These are phyloP conservation scores for Trichoderma arundinaceum DNA, from an alignment of 2,329 filamentous ascomycete genomes.

Conservation along the genomic window DNA sequence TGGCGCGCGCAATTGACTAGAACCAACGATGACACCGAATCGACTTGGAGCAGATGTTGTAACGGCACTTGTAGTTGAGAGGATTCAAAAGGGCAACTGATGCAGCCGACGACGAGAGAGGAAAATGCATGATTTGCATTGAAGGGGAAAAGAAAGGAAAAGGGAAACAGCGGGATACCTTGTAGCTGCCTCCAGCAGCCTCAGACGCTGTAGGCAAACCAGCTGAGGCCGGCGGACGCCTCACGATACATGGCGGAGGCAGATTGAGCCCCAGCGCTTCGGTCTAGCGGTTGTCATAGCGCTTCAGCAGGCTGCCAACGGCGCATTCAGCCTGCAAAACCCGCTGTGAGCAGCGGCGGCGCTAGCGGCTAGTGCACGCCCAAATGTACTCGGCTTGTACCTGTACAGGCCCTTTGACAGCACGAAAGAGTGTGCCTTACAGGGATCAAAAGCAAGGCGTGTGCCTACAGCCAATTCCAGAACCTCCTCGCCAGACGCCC, in stretches of 20 bases:
- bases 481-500: not conserved
- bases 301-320: conserved; percentile 14
- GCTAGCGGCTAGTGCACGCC: not conserved
- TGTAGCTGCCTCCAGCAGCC: not conserved
- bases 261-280: conserved; percentile 7
- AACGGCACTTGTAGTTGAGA: not conserved
- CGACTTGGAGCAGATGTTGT: not conserved
- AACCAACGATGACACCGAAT: conserved; percentile 3
- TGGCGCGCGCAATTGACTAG: conserved; percentile 1
- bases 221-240: conserved; percentile 15
- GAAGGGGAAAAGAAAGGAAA: not conserved
- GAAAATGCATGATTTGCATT: not conserved
- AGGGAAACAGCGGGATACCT: not conserved
- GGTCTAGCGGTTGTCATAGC: conserved; percentile 13
- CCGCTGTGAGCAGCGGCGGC: not conserved
- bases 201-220: not conserved
- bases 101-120: not conserved
- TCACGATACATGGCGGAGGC: conserved; percentile 18
- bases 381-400: not conserved
- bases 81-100: not conserved
- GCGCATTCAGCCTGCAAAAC: conserved; percentile 3
- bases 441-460: not conserved
- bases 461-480: not conserved
- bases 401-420: not conserved
- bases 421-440: conserved; percentile 5